Evolutionary conservation across 306 rosid species (phyloP).

Genomic region (Pyrus bretschneideri): DNA sequence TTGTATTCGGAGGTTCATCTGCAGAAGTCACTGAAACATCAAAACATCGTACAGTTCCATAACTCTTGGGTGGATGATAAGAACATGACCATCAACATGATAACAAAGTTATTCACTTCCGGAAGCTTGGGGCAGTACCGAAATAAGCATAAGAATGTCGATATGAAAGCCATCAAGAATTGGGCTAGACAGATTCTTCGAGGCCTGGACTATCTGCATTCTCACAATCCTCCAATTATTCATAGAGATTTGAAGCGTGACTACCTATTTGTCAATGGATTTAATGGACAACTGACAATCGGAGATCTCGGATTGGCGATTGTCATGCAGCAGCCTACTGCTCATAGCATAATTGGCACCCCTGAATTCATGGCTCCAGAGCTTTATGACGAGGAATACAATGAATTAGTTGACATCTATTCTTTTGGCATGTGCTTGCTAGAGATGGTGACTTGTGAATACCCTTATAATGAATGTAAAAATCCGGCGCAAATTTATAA

Average conservation of each 20-base stretch:
- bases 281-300: conserved; percentile 72
- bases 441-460: conserved; percentile 81
- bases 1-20: conserved; percentile 79
- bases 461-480: conserved; percentile 84
- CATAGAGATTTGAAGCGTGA: conserved; percentile 95
- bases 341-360: conserved; percentile 85
- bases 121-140: conserved; percentile 92
- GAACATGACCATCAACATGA: conserved; percentile 62
- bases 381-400: conserved; percentile 87
- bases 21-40: conserved; percentile 75
- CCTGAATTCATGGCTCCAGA: conserved; percentile 99
- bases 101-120: conserved; percentile 82
- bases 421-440: conserved; percentile 94
- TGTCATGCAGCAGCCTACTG: conserved; percentile 82
- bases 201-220: conserved; percentile 69
- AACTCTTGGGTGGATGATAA: conserved; percentile 79
- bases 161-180: conserved; percentile 74
- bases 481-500: conserved; percentile 82
- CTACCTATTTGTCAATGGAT: conserved; percentile 80
- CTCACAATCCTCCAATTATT: conserved; percentile 68
- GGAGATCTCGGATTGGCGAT: conserved; percentile 94
- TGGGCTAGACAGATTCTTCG: conserved; percentile 92
- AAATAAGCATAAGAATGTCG: conserved; percentile 62
- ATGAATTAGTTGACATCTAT: conserved; percentile 83
- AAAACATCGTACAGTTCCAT: conserved; percentile 57